Conservation (phyloP, 208 protist species). For the Trypanosoma conorhini region DNA sequence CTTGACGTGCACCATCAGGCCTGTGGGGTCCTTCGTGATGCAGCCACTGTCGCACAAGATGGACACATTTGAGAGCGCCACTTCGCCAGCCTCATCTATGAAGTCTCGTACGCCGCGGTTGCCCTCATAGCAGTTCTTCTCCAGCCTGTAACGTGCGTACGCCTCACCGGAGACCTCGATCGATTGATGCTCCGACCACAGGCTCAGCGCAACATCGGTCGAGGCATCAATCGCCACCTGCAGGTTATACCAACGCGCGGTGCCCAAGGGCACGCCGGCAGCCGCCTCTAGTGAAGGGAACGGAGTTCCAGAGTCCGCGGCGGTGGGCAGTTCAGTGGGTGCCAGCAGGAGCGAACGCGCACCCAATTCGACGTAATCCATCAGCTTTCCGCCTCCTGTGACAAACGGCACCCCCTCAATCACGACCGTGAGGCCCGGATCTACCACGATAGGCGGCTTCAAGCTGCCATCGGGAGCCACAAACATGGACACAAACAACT, state of each 20-base stretch:
- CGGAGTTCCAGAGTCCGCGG: too few relatives aligned
- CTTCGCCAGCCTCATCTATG: conserved; percentile 36
- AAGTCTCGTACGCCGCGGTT: conserved; percentile 27
- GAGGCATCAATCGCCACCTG: conserved; percentile 24
- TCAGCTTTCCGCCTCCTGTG: conserved; percentile 17
- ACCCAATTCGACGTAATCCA: conserved; percentile 33
- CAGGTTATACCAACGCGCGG: conserved; percentile 26
- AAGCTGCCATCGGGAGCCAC: conserved; percentile 19
- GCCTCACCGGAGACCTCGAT: conserved; percentile 24
- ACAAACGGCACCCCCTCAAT: conserved; percentile 39
- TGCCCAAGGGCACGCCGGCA: not conserved
- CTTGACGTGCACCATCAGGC: conserved; percentile 28
- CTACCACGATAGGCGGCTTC: conserved; percentile 35
- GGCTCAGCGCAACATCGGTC: conserved; percentile 21
- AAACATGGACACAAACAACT: conserved; percentile 32
- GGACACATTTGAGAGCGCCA: conserved; percentile 32
- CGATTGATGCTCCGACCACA: conserved; percentile 32
- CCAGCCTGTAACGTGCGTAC: conserved; percentile 24
- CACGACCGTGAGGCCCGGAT: conserved; percentile 42
- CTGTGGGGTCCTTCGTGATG: conserved; percentile 30
- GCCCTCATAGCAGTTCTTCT: conserved; percentile 31
- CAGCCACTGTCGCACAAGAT: conserved; percentile 36
- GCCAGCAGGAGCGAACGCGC: conserved; percentile 38
- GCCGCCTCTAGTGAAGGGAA: not conserved
- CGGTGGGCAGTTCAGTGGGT: not conserved